Evolutionary conservation across 1,284 basidiomycete genomes (phyloP).

Genomic region (Marasmius oreades): DNA sequence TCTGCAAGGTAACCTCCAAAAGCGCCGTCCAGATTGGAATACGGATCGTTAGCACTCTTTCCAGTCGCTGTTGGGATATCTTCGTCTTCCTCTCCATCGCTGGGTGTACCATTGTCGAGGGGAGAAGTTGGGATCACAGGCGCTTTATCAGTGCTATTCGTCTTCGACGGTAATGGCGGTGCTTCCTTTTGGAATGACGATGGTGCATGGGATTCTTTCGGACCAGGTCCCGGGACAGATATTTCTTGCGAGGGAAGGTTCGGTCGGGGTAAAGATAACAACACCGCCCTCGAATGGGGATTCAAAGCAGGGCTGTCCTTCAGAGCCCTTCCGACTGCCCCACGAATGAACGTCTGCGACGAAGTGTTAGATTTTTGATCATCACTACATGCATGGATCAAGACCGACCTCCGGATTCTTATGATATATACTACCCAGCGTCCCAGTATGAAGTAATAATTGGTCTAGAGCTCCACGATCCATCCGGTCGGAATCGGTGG

Average conservation of each 20-base stretch:
- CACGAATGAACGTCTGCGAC: constrained; percentile 77
- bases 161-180: constrained; percentile 22
- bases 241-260: constrained; percentile 47
- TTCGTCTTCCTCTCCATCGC: constrained; percentile 34
- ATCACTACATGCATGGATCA: constrained; percentile 1
- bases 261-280: constrained; percentile 57
- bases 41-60: constrained; percentile 51
- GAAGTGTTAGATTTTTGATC: constrained; percentile 5
- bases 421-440: constrained; percentile 84
- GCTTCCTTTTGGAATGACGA: constrained; percentile 12
- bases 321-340: constrained; percentile 70
- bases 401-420: constrained; percentile 80
- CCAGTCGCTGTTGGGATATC: constrained; percentile 16
- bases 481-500: constrained; percentile 98
- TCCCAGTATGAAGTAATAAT: constrained; percentile 76
- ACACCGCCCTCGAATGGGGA: constrained; percentile 62
- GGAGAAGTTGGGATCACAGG: constrained; percentile 25
- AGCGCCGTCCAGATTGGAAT: constrained; percentile 69
- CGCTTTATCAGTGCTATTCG: constrained; percentile 14
- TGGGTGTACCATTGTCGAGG: constrained; percentile 23
- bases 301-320: constrained; percentile 78
- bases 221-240: constrained; percentile 63
- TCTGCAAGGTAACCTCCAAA: constrained; percentile 68
- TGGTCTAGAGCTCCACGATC: constrained; percentile 94
- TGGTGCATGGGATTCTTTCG: constrained; percentile 43